phyloP scores from a whole-genome alignment of 306 rosid genomes.

The Phaseolus lunatus region DNA sequence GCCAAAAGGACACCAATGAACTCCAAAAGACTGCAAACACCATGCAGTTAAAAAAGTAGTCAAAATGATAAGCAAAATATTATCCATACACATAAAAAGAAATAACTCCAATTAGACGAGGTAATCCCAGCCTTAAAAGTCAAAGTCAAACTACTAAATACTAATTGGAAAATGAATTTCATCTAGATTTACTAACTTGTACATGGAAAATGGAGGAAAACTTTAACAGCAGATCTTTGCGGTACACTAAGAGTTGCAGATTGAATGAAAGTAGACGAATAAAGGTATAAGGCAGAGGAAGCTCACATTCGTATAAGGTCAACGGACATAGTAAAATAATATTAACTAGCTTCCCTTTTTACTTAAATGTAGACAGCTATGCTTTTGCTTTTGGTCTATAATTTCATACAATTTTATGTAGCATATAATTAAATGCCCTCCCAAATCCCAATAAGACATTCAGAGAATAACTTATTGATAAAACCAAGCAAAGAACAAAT shows the following conservation, averaged over 20 bases:
- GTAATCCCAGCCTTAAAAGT: constrained; percentile 31
- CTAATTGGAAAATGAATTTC: constrained; percentile 17
- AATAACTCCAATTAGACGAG: constrained; percentile 9
- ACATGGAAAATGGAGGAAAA: constrained; percentile 24
- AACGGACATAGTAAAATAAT: neutral
- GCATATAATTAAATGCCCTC: neutral
- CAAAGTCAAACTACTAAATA: constrained; percentile 11
- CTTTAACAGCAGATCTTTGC: constrained; percentile 18
- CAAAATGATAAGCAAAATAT: constrained; percentile 21
- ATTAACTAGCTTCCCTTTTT: constrained; percentile 4
- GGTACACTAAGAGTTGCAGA: constrained; percentile 22
- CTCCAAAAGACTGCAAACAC: constrained; percentile 91
- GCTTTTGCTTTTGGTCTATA: neutral
- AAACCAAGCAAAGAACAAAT: constrained; percentile 25
- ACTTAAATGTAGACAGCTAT: neutral
- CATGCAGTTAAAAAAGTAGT: constrained; percentile 41
- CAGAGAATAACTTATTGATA: neutral
- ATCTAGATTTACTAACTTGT: constrained; percentile 6
- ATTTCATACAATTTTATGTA: constrained; percentile 6
- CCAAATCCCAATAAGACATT: constrained; percentile 1
- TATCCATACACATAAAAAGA: constrained; percentile 14
- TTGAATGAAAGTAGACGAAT: neutral
- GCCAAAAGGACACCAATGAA: constrained; percentile 99
- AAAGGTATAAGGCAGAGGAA: constrained; percentile 24
- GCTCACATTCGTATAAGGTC: neutral